Evolutionary conservation across 257 asterid species (phyloP).

Genomic region (Nicotiana otophora): DNA sequence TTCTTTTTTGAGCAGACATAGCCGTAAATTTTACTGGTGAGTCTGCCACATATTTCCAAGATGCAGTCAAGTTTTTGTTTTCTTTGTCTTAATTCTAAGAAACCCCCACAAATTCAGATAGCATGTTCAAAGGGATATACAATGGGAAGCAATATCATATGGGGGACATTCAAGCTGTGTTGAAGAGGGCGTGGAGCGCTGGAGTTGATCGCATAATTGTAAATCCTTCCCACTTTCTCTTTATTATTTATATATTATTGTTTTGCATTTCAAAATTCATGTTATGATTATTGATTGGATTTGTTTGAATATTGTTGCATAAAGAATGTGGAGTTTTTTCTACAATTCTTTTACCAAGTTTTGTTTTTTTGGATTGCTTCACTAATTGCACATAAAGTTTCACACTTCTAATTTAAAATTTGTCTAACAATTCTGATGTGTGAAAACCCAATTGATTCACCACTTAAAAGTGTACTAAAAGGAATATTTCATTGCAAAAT

Average conservation of each 20-base stretch:
- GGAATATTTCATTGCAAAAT: not conserved
- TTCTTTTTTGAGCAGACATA: conserved; percentile 48
- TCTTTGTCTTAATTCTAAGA: not conserved
- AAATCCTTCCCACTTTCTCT: conserved; percentile 11
- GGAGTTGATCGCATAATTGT: conserved; percentile 92
- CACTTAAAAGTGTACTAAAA: not conserved
- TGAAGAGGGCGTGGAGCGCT: conserved; percentile 90
- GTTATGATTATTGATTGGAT: too few species aligned
- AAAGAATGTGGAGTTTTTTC: not conserved
- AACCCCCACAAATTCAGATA: conserved; percentile 40
- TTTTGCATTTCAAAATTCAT: not conserved
- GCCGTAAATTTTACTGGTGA: conserved; percentile 95
- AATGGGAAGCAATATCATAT: conserved; percentile 82
- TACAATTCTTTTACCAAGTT: not conserved
- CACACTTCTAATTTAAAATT: not conserved
- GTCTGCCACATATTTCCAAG: conserved; percentile 1
- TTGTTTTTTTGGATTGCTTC: not conserved
- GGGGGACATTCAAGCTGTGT: conserved; percentile 75
- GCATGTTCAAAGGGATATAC: conserved; percentile 90
- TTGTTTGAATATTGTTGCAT: not conserved
- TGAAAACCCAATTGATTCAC: not conserved
- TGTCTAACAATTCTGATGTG: not conserved
- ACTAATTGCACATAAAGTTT: not conserved
- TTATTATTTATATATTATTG: not conserved
- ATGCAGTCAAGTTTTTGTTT: not conserved